These are phyloP conservation scores for Lophiotrema nucula DNA, from an alignment of 495 filamentous ascomycete genomes.

Conservation along the genomic window DNA sequence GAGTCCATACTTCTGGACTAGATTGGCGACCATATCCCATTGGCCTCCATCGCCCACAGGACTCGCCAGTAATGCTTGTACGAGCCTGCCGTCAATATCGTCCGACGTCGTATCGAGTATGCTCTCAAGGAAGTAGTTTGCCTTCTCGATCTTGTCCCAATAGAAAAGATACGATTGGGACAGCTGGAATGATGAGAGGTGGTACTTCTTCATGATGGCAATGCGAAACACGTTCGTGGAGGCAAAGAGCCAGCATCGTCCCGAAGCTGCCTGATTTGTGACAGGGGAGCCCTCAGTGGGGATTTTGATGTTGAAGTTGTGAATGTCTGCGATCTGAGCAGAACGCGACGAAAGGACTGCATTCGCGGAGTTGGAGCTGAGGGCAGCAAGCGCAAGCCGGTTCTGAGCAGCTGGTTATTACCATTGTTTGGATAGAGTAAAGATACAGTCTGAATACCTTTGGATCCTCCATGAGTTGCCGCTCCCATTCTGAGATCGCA, in stretches of 20 bases:
- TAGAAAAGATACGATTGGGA: slow-evolving; percentile 89
- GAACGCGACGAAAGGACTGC: slow-evolving; percentile 52
- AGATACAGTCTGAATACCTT: slow-evolving; percentile 49
- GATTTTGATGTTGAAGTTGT: slow-evolving; percentile 80
- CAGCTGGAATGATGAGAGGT: slow-evolving; percentile 74
- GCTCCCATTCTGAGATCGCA: slow-evolving; percentile 56
- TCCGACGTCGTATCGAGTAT: slow-evolving; percentile 70
- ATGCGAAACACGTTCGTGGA: slow-evolving; percentile 83
- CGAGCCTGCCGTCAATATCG: slow-evolving; percentile 64
- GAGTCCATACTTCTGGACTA: slow-evolving; percentile 81
- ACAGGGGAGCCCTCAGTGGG: slow-evolving; percentile 78
- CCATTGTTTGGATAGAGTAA: background rate
- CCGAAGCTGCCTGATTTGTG: slow-evolving; percentile 76
- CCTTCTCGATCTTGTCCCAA: slow-evolving; percentile 92
- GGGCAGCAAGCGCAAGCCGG: slow-evolving; percentile 66
- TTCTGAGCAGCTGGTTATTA: slow-evolving; percentile 44
- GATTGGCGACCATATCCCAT: slow-evolving; percentile 89
- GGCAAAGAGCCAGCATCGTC: slow-evolving; percentile 89
- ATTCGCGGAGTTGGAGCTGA: slow-evolving; percentile 56
- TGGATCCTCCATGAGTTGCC: slow-evolving; percentile 59
- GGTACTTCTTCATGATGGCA: slow-evolving; percentile 76
- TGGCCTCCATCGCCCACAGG: slow-evolving; percentile 83
- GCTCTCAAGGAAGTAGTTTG: slow-evolving; percentile 82
- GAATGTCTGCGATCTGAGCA: slow-evolving; percentile 59
- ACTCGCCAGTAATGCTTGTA: slow-evolving; percentile 61